Conservation (phyloP, 345 rosid species). For the Syzygium aromaticum region DNA sequence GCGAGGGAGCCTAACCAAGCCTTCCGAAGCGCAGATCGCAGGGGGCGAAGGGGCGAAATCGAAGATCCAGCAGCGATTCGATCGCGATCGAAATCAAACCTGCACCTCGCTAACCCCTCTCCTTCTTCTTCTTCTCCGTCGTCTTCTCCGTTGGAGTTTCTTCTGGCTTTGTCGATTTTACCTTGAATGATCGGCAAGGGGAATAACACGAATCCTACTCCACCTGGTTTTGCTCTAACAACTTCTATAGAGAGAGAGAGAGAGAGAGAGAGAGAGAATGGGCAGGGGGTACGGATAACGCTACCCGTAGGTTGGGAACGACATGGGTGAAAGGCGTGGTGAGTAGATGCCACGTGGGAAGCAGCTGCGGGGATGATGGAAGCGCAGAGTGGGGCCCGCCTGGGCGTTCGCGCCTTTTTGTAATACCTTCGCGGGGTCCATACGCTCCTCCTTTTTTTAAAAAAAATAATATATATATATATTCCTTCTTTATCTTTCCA, state of each 20-base stretch:
- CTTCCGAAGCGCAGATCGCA: not conserved
- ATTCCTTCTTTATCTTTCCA: too few species aligned
- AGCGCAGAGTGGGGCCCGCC: not conserved
- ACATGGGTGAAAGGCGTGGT: not conserved
- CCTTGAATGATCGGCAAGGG: not conserved
- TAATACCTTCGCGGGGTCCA: too few species aligned
- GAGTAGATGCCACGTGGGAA: not conserved
- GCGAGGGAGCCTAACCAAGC: not conserved
- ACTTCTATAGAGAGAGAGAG: not conserved
- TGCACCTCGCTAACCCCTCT: not conserved
- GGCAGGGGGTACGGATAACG: not conserved
- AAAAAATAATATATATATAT: too few species aligned
- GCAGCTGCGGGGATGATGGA: not conserved
- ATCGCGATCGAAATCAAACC: not conserved
- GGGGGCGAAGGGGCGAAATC: not conserved
- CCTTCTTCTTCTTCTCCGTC: not conserved
- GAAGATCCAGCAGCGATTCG: not conserved
- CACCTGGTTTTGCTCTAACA: not conserved
- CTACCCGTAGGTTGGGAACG: not conserved
- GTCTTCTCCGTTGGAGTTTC: not conserved
- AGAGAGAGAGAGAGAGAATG: not conserved
- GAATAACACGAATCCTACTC: not conserved
- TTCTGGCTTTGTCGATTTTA: not conserved
- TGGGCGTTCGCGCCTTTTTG: not conserved
- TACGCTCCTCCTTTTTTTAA: too few species aligned